Percentiles rank a stretch among this genome's conserved stretches.
These are phyloP conservation scores for Metroxylon sagu DNA, from an alignment of 176 grass and related monocot species.

Conservation along the genomic window DNA sequence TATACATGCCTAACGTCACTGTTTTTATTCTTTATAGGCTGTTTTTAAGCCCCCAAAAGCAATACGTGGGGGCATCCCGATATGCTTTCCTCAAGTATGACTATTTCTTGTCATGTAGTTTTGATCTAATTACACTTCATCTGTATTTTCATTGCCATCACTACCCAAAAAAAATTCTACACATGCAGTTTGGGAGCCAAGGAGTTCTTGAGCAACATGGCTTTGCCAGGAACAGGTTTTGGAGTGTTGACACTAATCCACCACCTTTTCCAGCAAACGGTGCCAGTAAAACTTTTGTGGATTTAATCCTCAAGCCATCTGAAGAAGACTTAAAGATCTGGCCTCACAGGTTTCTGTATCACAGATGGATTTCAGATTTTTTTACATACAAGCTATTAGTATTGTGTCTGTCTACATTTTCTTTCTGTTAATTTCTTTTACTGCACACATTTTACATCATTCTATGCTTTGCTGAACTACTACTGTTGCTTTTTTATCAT, in stretches of 20 bases:
- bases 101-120: constrained; percentile 9
- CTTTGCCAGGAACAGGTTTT: constrained; percentile 59
- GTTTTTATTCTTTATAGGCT: constrained; percentile 22
- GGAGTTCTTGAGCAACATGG: constrained; percentile 70
- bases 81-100: constrained; percentile 52
- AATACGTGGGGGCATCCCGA: constrained; percentile 42
- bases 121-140: no score
- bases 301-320: constrained; percentile 74
- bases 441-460: background rate
- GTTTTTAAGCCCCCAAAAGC: constrained; percentile 35
- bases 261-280: constrained; percentile 53
- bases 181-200: constrained; percentile 59
- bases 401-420: no score
- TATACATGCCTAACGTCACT: background rate
- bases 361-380: background rate
- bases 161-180: constrained; percentile 14
- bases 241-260: constrained; percentile 62
- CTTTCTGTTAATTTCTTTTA: no score
- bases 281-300: constrained; percentile 56
- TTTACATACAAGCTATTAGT: background rate
- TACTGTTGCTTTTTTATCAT: constrained; percentile 6
- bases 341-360: constrained; percentile 52
- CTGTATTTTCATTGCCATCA: constrained; percentile 3
- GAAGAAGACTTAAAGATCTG: constrained; percentile 78
- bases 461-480: constrained; percentile 2